Percentiles rank a stretch among this genome's conserved stretches.
phyloP scores from a whole-genome alignment of 108 stramenopile genomes.

The Conticribra weissflogii region DNA sequence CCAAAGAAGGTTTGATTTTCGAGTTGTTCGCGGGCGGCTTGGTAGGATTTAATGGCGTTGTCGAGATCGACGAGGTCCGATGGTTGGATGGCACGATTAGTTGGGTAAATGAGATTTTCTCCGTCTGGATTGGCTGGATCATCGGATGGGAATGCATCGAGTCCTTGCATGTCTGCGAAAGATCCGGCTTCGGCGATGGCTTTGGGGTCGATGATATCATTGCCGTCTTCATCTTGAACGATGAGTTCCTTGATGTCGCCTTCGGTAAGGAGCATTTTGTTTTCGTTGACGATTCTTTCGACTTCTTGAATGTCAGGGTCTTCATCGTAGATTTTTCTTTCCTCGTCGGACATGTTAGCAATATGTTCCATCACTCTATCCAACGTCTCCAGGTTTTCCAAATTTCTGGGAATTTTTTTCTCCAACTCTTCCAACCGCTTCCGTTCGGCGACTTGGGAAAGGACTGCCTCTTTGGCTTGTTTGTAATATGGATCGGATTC shows the following conservation, averaged over 20 bases:
- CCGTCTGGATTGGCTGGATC: conserved; percentile 28
- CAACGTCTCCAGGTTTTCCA: conserved; percentile 12
- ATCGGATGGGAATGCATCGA: conserved; percentile 67
- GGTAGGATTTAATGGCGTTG: conserved; percentile 44
- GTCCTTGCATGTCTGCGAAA: conserved; percentile 44
- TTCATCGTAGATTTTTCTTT: conserved; percentile 20
- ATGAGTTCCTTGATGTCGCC: conserved; percentile 58
- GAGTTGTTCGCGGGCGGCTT: conserved; percentile 47
- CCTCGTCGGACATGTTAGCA: conserved; percentile 40
- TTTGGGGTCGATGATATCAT: conserved; percentile 21
- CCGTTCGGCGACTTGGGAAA: conserved; percentile 34
- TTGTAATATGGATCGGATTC: conserved; percentile 36
- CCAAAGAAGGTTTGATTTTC: conserved; percentile 61
- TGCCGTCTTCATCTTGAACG: conserved; percentile 49
- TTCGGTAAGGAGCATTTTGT: conserved; percentile 41
- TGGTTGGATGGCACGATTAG: conserved; percentile 43
- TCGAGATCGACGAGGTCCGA: conserved; percentile 62
- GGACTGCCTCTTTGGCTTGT: conserved; percentile 28
- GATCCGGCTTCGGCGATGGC: conserved; percentile 25
- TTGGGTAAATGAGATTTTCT: conserved; percentile 46
- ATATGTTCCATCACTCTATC: conserved; percentile 31
- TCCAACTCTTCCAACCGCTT: conserved; percentile 28
- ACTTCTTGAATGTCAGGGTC: conserved; percentile 35
- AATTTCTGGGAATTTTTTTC: conserved; percentile 21
- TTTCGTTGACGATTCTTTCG: conserved; percentile 24